Base-by-base conservation (phyloP, 1,284 basidiomycete species). In the Neonothopanus nambi region DNA sequence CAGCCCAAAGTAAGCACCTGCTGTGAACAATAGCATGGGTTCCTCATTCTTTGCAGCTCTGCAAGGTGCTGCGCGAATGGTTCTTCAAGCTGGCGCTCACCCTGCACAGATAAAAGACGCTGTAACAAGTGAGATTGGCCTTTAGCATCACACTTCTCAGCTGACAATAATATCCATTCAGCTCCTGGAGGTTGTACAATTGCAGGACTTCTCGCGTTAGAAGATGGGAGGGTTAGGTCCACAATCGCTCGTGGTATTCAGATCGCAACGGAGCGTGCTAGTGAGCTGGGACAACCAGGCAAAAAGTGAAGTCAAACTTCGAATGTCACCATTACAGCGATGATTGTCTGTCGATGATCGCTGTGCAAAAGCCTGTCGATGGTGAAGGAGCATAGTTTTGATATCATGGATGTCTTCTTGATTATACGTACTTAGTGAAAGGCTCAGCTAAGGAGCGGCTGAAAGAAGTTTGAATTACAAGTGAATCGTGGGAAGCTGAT, bases 121-220 rank as follows among this genome's bases (percentile, higher is more conserved):
- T 21, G 97, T 99, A 5, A 98, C 97, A 1, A 99, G 95, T 94
- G 65, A 64, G 91, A 75, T 2, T 23, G 13, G 9, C 47, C 44
- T 39, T 11, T 5, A 26, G 11, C 5, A 43, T 28, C 51, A 18
- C 9, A 23, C 53, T 21, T 56, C 47, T 39, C 24, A 44, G 9
- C 37, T 37, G 21, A 35, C 57, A 15, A 57, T 45, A 37, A 42
- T 15, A 55, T 43, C 23, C 40, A 42, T 21, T 55, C 46, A 98
- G 95, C 97, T 39, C 97, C 97, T 0, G 97, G 96, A 55, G 97
- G 97, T 30, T 99, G 96, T 67, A 99, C 97, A 0, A 99, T 99
- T 61, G 97, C 97, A 1, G 97, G 97, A 13, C 74, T 99, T 42
- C 76, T 99, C 26, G 91, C 93, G 0, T 80, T 99, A 67, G 97